Evolutionary conservation across 306 rosid species (phyloP), one percentile per base, ranked within the genome.

Genomic region (Nissolia schottii): DNA sequence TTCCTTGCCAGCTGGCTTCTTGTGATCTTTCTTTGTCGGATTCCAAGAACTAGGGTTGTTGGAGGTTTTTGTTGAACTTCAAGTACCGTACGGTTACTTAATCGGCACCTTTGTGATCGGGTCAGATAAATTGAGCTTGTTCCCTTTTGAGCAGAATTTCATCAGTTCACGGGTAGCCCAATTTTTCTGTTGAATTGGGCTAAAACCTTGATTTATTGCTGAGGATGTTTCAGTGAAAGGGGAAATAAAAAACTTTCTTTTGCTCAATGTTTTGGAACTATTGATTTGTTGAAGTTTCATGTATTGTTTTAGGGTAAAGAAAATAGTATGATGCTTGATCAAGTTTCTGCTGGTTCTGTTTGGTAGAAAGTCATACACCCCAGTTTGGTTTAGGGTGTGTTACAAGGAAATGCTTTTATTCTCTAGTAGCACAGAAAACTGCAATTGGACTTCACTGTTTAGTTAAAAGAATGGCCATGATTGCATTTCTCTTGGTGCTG

Each of bases 381-480:
- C 0, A 34, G 60, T 22, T 56, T 61, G 63, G 54, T 74, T 70
- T 40, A 4, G 54, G 64, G 43, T 37, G 60, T 49, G 6, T 34
- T 29, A 41, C 20, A 71, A 15, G 70, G 80, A 62, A 45, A 86
- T 84, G 85, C 37, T 82, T 38, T 59, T 62, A 15, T 67, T 60
- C 2, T 82, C 67, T 29, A 19, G 65, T 81, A 12, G 23, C 54
- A 50, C 55, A 48, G 31, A 46, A 28, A 67, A 67, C 79, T 73
- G 77, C 59, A 51, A 49, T 48, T 68, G 78, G 64, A 46, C 19
- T 70, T 8, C 40, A 46, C 70, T 69, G 34, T 71, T 54, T 68
- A 46, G 64, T 50, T 84, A 53, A n/a, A n/a, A 79, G 76, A 76
- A 85, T 89, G 92, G 87, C 62, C 51, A 53, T 72, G 15, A 22